Conservation (phyloP, 176 grass and related monocot genomes). For the Alloteropsis semialata region DNA sequence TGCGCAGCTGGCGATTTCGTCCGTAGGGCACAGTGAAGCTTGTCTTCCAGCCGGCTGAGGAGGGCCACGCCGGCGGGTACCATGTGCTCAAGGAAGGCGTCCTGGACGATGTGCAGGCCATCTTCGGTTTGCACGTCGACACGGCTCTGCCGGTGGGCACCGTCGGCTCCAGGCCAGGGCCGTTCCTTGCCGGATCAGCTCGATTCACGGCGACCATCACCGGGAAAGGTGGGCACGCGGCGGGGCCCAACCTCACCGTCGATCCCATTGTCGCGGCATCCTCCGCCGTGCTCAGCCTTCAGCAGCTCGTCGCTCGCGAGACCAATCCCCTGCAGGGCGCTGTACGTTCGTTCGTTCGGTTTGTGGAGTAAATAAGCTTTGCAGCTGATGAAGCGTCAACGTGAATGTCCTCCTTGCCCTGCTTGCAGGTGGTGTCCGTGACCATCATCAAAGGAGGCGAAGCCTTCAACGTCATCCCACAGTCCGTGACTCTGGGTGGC, state of each 20-base stretch:
- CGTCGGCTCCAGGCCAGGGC: slow-evolving; percentile 52
- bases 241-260: slow-evolving; percentile 36
- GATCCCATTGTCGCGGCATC: slow-evolving; percentile 53
- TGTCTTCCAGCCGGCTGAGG: slow-evolving; percentile 80
- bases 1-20: no score
- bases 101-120: slow-evolving; percentile 53
- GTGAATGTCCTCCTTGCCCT: background rate
- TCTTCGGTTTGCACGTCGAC: slow-evolving; percentile 59
- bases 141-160: slow-evolving; percentile 11
- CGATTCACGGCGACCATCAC: slow-evolving; percentile 54
- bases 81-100: slow-evolving; percentile 54
- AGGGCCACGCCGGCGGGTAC: slow-evolving; percentile 60
- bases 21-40: slow-evolving; percentile 74
- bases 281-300: slow-evolving; percentile 54
- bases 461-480: slow-evolving; percentile 65
- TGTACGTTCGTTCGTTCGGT: slow-evolving; percentile 20
- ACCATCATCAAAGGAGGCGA: slow-evolving; percentile 59
- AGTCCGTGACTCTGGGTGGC: slow-evolving; percentile 54
- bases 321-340: slow-evolving; percentile 58
- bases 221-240: slow-evolving; percentile 76
- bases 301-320: slow-evolving; percentile 65
- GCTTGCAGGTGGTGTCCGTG: slow-evolving; percentile 60
- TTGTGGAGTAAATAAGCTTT: no score
- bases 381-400: no score
- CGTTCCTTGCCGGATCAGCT: slow-evolving; percentile 55